Evolutionary conservation across 306 rosid genomes (phyloP).

Genomic region (Morella rubra): DNA sequence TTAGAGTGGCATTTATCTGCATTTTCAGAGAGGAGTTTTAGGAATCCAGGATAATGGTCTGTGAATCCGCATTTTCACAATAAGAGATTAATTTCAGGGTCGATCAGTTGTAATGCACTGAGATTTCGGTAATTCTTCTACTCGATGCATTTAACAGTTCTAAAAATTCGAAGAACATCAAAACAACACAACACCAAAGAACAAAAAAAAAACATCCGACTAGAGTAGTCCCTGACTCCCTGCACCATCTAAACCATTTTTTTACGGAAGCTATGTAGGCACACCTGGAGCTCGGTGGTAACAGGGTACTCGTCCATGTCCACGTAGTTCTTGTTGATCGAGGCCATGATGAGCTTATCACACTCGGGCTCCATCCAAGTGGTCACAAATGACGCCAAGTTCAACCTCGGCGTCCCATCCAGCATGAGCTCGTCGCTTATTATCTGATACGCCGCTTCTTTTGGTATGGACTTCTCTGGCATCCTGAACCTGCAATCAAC

Average conservation of each 20-base stretch:
- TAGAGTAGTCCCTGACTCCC: too few relatives aligned
- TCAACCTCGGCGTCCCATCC: slow-evolving; percentile 50
- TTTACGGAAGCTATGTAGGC: background rate
- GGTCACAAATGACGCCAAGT: slow-evolving; percentile 60
- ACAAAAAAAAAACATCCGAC: background rate
- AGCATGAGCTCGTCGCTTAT: slow-evolving; percentile 56
- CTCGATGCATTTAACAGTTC: background rate
- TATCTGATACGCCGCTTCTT: slow-evolving; percentile 53
- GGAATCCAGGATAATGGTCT: background rate
- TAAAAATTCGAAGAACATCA: too few relatives aligned
- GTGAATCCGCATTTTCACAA: too few relatives aligned
- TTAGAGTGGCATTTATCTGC: too few relatives aligned
- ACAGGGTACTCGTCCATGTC: slow-evolving; percentile 97
- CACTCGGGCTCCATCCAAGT: slow-evolving; percentile 85
- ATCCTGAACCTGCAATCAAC: slow-evolving; percentile 31
- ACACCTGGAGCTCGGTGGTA: slow-evolving; percentile 85
- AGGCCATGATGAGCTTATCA: slow-evolving; percentile 64
- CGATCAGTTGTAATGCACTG: background rate
- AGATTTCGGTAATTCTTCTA: background rate
- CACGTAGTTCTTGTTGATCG: slow-evolving; percentile 85
- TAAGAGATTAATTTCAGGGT: too few relatives aligned
- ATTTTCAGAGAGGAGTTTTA: background rate
- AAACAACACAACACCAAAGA: background rate
- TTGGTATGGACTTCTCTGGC: slow-evolving; percentile 33
- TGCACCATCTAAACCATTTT: background rate